Conservation (phyloP, 345 rosid species). For the Jatropha curcas region DNA sequence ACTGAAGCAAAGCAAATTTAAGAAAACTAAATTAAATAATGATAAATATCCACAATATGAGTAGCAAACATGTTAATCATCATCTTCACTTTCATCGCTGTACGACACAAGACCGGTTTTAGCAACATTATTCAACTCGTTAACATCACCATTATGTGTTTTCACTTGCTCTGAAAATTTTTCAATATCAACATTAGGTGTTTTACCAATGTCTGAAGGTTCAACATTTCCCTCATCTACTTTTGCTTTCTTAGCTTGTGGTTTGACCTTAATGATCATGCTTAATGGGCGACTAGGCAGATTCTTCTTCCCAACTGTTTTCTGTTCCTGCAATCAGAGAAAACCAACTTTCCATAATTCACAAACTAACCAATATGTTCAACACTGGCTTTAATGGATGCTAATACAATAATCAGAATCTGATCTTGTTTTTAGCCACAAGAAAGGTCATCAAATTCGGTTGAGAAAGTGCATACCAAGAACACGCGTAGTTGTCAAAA, state of each 20-base stretch:
- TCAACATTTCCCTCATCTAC: slow-evolving; percentile 33
- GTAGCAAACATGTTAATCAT: slow-evolving; percentile 19
- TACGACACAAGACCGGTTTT: slow-evolving; percentile 67
- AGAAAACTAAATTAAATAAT: background rate
- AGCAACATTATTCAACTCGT: slow-evolving; percentile 26
- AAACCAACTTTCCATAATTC: background rate
- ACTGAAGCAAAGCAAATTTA: background rate
- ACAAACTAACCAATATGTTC: background rate
- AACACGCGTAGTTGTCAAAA: too few relatives aligned
- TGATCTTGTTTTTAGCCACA: too few relatives aligned
- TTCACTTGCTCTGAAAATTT: slow-evolving; percentile 38
- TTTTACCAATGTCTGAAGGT: slow-evolving; percentile 19
- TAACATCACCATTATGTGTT: slow-evolving; percentile 21
- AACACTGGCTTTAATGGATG: background rate
- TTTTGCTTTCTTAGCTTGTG: slow-evolving; percentile 77
- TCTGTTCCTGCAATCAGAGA: slow-evolving; percentile 44
- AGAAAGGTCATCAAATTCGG: too few relatives aligned
- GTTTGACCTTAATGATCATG: slow-evolving; percentile 70
- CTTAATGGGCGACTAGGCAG: slow-evolving; percentile 54
- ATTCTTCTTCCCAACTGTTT: slow-evolving; percentile 55
- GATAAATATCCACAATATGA: background rate
- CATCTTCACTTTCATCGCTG: slow-evolving; percentile 89
- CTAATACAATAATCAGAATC: too few relatives aligned
- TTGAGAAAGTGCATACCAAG: too few relatives aligned
- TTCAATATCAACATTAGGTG: slow-evolving; percentile 22